These are phyloP conservation scores for Clitopilus hobsonii DNA, from an alignment of 768 basidiomycete genomes.

Conservation along the genomic window DNA sequence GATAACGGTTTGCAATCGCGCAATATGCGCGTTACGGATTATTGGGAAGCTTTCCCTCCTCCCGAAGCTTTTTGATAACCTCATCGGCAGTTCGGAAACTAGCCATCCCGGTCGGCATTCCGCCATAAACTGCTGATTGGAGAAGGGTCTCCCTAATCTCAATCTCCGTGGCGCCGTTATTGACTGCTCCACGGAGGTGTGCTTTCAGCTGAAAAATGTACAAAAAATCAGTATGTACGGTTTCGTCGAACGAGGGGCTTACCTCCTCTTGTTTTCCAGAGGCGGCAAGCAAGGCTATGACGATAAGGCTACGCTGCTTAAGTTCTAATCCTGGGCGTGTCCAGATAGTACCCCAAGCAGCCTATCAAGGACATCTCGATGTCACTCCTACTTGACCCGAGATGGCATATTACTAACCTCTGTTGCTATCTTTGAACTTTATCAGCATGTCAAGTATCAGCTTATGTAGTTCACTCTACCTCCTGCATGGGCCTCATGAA, in stretches of 20 bases:
- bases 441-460: not conserved
- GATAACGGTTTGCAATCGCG: not conserved
- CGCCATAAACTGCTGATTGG: constrained; percentile 37
- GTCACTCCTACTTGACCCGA: not conserved
- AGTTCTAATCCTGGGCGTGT: constrained; percentile 40
- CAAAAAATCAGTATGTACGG: not conserved
- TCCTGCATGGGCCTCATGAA: constrained; percentile 47
- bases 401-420: constrained; percentile 19
- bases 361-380: constrained; percentile 16
- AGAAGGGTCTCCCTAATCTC: constrained; percentile 41
- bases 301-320: constrained; percentile 42
- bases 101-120: constrained; percentile 37
- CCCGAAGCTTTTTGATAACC: constrained; percentile 31
- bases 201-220: not conserved
- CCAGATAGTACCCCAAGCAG: constrained; percentile 44
- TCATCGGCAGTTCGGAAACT: constrained; percentile 37
- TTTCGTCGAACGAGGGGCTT: not conserved
- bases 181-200: constrained; percentile 29
- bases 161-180: constrained; percentile 36
- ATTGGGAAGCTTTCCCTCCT: constrained; percentile 28
- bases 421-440: constrained; percentile 26
- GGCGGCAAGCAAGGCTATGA: constrained; percentile 35
- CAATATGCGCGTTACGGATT: too few relatives aligned
- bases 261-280: constrained; percentile 42
- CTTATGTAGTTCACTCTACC: constrained; percentile 9